Evolutionary conservation across 306 rosid species (phyloP), one percentile per base, ranked within the genome.

Genomic region (Cucumis hystrix): DNA sequence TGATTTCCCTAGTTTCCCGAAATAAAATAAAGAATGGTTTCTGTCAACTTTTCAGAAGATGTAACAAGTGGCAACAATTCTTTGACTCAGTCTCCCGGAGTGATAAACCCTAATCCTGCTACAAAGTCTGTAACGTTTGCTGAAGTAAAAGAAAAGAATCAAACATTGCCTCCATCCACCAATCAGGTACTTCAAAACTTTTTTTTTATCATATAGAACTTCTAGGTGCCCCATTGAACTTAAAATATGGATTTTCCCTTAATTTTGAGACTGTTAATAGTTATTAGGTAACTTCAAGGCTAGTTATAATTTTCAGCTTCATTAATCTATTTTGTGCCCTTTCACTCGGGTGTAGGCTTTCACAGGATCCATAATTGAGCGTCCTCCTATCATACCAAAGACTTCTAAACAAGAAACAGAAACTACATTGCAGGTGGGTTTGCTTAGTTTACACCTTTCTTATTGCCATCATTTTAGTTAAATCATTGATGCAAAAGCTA

Each of bases 341-440:
- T 45, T 77, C 52, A 63, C 6, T 79, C 76, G 37, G 84, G 45
- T 79, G 79, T 83, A 93, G 98, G 96, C 97, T 85, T 93, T 91
- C 83, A 85, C 92, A 30, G 98, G 97, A 71, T 90, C 97, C 39
- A 86, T 93, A 43, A 33, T 93, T 11, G 98, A 93, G 87, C 97
- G 77, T 55, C 54, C 86, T 21, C 83, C 78, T 63, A 85, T 80
- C 83, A 9, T 83, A 58, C 81, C 49, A 16, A 75, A 76, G 66
- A n/a, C 59, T 78, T 61, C 93, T 74, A 83, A 77, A 66, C 82
- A 83, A 77, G 84, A 79, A 66, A 83, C 81, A 82, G 77, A 83
- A 43, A 49, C 80, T 79, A 60, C 85, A 49, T 80, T 91, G 75
- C 88, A 85, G 91, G 92, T 87, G 59, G 52, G 77, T 87, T 81